Base-by-base conservation (phyloP, 2,329 filamentous ascomycete species). In the Diaporthe sp. region DNA sequence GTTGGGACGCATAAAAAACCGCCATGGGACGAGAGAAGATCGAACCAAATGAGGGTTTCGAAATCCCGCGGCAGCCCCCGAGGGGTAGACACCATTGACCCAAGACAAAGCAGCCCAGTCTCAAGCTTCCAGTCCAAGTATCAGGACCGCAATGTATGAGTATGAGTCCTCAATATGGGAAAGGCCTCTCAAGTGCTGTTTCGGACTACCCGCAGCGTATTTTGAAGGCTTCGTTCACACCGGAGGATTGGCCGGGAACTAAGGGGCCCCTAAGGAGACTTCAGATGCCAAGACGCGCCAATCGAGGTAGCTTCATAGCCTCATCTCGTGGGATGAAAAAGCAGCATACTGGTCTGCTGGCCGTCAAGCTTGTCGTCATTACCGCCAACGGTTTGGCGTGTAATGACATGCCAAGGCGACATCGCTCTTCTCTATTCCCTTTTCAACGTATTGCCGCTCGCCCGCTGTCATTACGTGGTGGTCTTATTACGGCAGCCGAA, bases 231-330 rank as follows among this genome's bases (percentile, higher is more conserved):
- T 39, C 46, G 17, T 37, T 53, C 65, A 28, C 8, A 17, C 13
- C 31, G n/a, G 46, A 39, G 39, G 31, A 39, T 12, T 25, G 8
- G 4, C 31, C 31, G 46, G 44, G 34, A 37, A 51, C 13, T 28
- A 68, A 25, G 42, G 31, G 28, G 25, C 28, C 44, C 22, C 46
- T 53, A 42, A 13, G 3, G 2, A 53, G 46, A 68, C 49, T 53
- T 68, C 65, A 53, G 46, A 68, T 68, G 65, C 65, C 65, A 68
- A 68, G 65, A 28, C n/a, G 31, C 65, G 31, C 46, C 65, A 68
- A 53, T 53, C 46, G 19, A 28, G 44, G 46, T 68, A 39, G 65
- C 46, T n/a, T 37, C 46, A n/a, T 53, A 17, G 65, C 46, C 28
- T 53, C 46, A 39, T 53, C 19, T 53, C 12, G 44, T 53, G 65